Percentiles rank a stretch among this genome's conserved stretches.
phyloP scores from a whole-genome alignment of 352 stramenopile genomes.

The Phytophthora chlamydospora region DNA sequence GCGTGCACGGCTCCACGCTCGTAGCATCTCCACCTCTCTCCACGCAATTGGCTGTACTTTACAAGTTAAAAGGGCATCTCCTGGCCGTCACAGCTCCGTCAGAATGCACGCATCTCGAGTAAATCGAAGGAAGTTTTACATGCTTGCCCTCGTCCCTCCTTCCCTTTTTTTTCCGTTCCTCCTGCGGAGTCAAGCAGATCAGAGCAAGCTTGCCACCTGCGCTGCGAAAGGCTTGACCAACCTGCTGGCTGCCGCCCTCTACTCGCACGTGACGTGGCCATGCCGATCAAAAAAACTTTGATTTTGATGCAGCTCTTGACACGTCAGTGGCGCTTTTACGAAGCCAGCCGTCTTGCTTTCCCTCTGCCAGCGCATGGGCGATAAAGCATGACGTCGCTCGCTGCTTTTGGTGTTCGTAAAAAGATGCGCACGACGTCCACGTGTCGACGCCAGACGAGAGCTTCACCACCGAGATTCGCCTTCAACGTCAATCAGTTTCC shows the following conservation, averaged over 20 bases:
- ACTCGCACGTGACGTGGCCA: slow-evolving; percentile 6
- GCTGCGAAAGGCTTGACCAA: slow-evolving; percentile 2
- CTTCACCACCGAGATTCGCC: neutral
- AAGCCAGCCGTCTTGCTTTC: slow-evolving; percentile 2
- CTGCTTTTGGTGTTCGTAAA: slow-evolving; percentile 25
- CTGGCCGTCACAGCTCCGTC: slow-evolving; percentile 13
- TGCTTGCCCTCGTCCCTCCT: neutral
- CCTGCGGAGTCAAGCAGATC: neutral
- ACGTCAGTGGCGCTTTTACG: slow-evolving; percentile 13
- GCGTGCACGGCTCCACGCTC: slow-evolving; percentile 5
- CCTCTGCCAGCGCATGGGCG: neutral
- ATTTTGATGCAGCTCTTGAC: slow-evolving; percentile 6
- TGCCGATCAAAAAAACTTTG: neutral
- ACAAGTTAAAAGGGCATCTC: slow-evolving; percentile 24
- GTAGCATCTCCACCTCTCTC: slow-evolving; percentile 4
- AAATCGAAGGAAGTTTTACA: slow-evolving; percentile 37
- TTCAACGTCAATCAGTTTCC: slow-evolving; percentile 15
- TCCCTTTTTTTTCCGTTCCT: neutral
- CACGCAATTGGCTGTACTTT: slow-evolving; percentile 35
- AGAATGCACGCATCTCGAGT: slow-evolving; percentile 29
- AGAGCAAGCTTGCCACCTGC: slow-evolving; percentile 5
- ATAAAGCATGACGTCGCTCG: neutral
- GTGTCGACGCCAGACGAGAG: neutral
- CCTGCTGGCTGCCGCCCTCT: slow-evolving; percentile 15
- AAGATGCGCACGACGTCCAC: slow-evolving; percentile 12